A percentile compares a stretch with the other conserved stretches of the same genome.
phyloP scores from a whole-genome alignment of 2,329 filamentous ascomycete species.

The Corniculantispora saksenae region DNA sequence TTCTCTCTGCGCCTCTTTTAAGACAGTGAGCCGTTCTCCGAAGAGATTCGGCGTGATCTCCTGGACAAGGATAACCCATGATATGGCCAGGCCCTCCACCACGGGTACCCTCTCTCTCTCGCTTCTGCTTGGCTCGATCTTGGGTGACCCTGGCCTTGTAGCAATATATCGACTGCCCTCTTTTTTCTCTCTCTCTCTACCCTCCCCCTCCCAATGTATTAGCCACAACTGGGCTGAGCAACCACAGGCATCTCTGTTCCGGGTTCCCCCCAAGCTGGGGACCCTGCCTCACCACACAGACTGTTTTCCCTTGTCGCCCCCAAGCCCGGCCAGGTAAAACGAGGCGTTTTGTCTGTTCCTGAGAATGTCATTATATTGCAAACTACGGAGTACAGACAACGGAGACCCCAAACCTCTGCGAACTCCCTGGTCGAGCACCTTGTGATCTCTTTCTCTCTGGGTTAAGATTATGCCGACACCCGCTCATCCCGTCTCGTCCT shows the following conservation, averaged over 20 bases:
- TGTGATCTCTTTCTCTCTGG: not conserved
- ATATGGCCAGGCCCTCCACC: not conserved
- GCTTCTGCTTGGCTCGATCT: not conserved
- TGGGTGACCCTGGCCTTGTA: not conserved
- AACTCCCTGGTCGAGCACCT: not conserved
- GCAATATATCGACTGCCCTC: not conserved
- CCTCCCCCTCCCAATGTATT: constrained; percentile 1
- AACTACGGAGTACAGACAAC: constrained; percentile 11
- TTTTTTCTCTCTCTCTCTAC: not conserved
- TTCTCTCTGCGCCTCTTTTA: too few species aligned
- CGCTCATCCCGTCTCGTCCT: constrained; percentile 4
- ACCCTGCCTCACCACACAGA: not conserved
- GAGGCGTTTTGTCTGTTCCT: not conserved
- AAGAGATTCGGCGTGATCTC: not conserved
- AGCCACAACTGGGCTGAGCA: constrained; percentile 17
- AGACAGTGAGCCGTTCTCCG: too few species aligned
- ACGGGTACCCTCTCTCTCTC: too few species aligned
- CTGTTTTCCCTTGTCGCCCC: not conserved
- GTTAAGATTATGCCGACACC: not conserved
- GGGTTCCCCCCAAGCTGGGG: not conserved
- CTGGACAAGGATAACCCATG: not conserved
- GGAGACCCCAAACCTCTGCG: not conserved
- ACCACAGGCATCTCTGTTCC: not conserved
- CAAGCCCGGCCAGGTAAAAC: not conserved
- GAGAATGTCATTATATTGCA: constrained; percentile 5